phyloP scores from a whole-genome alignment of 2,329 filamentous ascomycete genomes.

The Ophiostoma populinum region DNA sequence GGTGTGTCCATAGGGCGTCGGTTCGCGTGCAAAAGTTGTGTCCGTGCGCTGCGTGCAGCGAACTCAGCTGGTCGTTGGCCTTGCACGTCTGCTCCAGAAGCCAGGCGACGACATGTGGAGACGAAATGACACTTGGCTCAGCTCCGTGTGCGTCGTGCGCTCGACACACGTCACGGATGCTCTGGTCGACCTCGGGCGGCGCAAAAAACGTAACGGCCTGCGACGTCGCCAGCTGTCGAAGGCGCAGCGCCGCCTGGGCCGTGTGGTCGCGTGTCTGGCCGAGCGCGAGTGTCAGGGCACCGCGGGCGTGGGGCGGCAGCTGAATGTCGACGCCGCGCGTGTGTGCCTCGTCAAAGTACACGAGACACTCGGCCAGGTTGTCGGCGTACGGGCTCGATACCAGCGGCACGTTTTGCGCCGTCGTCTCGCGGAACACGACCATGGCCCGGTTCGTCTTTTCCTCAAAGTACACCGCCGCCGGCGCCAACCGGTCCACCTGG shows the following conservation, averaged over 20 bases:
- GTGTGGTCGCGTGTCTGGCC: conserved; percentile 42
- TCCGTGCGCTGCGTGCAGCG: conserved; percentile 42
- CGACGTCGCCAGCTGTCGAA: conserved; percentile 37
- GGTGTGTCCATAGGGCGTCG: conserved; percentile 27
- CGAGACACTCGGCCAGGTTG: conserved; percentile 31
- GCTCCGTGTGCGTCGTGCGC: conserved; percentile 12
- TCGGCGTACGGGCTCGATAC: conserved; percentile 37
- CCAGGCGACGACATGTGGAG: conserved; percentile 31
- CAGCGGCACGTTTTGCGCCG: conserved; percentile 21
- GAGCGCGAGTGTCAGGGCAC: conserved; percentile 37
- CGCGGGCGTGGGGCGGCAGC: conserved; percentile 27
- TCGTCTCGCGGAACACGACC: conserved; percentile 5
- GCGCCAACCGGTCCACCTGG: not conserved
- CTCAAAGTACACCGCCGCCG: conserved; percentile 16
- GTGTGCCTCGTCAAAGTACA: conserved; percentile 45
- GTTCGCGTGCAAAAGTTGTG: conserved; percentile 39
- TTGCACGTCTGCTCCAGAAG: conserved; percentile 46
- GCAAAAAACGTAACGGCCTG: conserved; percentile 39
- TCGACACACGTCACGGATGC: conserved; percentile 31
- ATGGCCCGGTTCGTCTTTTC: conserved; percentile 15
- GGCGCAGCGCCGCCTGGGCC: conserved; percentile 48
- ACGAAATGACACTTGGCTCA: conserved; percentile 18
- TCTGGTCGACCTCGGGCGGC: conserved; percentile 43
- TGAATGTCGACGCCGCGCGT: conserved; percentile 44
- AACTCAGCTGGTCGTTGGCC: conserved; percentile 38